phyloP scores from a whole-genome alignment of 78 protist genomes.

The Bodo saltans region DNA sequence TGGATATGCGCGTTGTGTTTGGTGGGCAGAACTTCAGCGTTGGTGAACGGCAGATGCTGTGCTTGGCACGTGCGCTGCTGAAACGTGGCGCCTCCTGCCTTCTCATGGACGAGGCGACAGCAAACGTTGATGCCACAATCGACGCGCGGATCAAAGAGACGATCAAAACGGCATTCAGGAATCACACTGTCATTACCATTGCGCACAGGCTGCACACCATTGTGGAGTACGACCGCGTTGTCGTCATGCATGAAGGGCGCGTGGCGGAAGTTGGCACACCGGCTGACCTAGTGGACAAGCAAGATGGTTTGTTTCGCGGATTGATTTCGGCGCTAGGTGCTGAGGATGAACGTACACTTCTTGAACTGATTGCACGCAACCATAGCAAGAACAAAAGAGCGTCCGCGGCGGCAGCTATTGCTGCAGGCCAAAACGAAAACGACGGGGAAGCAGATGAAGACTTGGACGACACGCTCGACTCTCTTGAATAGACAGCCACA shows the following conservation, averaged over 20 bases:
- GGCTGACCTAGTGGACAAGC: background rate
- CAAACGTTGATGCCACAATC: slow-evolving; percentile 22
- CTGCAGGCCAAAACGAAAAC: too few relatives aligned
- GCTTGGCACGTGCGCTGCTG: slow-evolving; percentile 80
- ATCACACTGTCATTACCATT: slow-evolving; percentile 43
- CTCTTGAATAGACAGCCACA: too few relatives aligned
- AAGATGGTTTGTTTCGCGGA: background rate
- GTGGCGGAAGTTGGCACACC: slow-evolving; percentile 14
- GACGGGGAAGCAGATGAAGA: too few relatives aligned
- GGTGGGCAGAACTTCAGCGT: slow-evolving; percentile 58
- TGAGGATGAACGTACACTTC: background rate
- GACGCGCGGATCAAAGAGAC: slow-evolving; percentile 40
- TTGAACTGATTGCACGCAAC: too few relatives aligned
- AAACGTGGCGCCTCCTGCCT: slow-evolving; percentile 1
- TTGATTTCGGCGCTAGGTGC: slow-evolving; percentile 17
- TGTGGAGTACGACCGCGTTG: slow-evolving; percentile 63
- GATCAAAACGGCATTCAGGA: background rate
- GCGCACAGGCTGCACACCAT: slow-evolving; percentile 88
- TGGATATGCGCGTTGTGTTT: slow-evolving; percentile 9
- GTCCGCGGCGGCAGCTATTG: too few relatives aligned
- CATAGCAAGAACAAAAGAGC: too few relatives aligned
- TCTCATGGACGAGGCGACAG: slow-evolving; percentile 51
- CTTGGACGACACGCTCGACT: too few relatives aligned
- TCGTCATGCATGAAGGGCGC: slow-evolving; percentile 45
- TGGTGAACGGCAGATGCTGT: slow-evolving; percentile 87